Evolutionary conservation across 2,329 filamentous ascomycete genomes (phyloP), one percentile per base, ranked within the genome.

Genomic region (Lecanosticta acicola): DNA sequence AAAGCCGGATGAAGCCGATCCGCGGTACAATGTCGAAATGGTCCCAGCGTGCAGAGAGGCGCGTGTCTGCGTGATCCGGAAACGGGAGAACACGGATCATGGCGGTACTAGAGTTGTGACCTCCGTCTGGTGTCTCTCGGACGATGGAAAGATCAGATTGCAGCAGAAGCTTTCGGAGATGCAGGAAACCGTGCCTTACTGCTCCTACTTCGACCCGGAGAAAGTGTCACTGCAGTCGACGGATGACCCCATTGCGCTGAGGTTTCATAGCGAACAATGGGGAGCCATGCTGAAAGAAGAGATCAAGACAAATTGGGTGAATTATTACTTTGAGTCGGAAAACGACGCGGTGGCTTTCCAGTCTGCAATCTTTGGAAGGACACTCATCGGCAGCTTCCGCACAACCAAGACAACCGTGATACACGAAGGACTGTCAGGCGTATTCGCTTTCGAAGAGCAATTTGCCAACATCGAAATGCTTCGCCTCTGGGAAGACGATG

Each of bases 401-500:
- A 73, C 70, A 0, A 65, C 63, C 24, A 70, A 71, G 45, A 72
- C 70, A 1, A 66, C 68, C 26, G 68, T 72, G 18, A 59, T 71
- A 7, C 71, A 72, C 54, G 65, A 70, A 44, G 70, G 71, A 3
- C 40, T 72, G 14, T 58, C 62, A 16, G 63, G 66, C 1, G 61
- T 66, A 0, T 68, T 73, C 43, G 60, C 67, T 2, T 71, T 72
- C 45, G 68, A 71, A 43, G 70, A 73, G 51, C 71, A 73, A 53
- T 71, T 74, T 61, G 71, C 71, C 43, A 71, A 67, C 16, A 68
- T 73, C 48, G 71, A 74, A 48, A 70, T 69, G 29, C 60, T 74
- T 2, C 63, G 71, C 3, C 56, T 74, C 0, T 74, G 71, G 71
- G 65, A 71, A 49, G 70, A 74, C 37, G 64, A 68, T 18, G 62